Evolutionary conservation across 257 asterid species (phyloP).

Genomic region (Solanum virginianum): DNA sequence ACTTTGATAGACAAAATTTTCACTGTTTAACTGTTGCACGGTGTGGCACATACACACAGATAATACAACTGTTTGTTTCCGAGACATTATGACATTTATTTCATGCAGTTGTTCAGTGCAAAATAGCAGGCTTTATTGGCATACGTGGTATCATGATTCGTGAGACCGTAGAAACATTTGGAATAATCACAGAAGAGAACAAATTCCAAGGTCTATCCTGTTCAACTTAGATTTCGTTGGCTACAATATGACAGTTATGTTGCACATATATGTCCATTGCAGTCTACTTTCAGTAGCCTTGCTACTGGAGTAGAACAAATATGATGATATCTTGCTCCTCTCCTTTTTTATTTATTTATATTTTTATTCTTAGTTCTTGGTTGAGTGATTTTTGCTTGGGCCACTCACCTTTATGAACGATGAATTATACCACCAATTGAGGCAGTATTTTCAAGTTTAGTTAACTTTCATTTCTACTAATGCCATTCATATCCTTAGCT

Average conservation of each 20-base stretch:
- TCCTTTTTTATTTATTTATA: neutral
- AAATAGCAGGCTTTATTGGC: slow-evolving; percentile 36
- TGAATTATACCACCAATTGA: neutral
- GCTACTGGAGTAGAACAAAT: neutral
- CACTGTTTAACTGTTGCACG: neutral
- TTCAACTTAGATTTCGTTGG: neutral
- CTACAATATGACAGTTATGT: neutral
- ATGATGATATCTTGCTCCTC: neutral
- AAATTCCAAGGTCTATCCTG: slow-evolving; percentile 52
- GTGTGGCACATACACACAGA: neutral
- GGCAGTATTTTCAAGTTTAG: neutral
- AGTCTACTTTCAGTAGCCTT: neutral
- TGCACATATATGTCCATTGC: neutral
- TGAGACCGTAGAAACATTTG: slow-evolving; percentile 80
- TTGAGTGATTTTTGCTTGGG: neutral
- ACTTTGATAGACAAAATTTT: neutral
- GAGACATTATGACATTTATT: neutral
- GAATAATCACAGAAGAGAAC: slow-evolving; percentile 69
- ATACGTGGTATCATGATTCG: slow-evolving; percentile 69
- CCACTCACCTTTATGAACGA: neutral
- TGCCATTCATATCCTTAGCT: neutral
- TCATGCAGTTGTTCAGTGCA: slow-evolving; percentile 63
- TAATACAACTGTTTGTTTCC: neutral
- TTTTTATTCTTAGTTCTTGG: neutral
- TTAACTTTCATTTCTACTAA: neutral